Conservation (phyloP, 306 rosid species). For the Acacia confusa region DNA sequence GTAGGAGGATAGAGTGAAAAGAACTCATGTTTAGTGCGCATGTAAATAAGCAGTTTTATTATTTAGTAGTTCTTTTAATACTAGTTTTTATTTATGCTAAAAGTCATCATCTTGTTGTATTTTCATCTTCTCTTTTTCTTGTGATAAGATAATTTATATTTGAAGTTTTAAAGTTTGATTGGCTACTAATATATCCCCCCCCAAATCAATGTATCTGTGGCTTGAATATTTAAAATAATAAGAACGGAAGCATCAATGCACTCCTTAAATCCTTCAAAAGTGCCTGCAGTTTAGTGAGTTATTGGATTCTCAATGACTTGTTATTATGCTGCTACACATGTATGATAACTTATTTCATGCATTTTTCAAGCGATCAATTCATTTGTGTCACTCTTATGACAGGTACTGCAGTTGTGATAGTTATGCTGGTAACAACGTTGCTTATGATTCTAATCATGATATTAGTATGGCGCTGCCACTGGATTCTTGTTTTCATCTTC, state of each 20-base stretch:
- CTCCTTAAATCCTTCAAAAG: not conserved
- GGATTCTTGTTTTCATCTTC: slow-evolving; percentile 72
- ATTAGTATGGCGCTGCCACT: slow-evolving; percentile 92
- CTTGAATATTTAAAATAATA: not conserved
- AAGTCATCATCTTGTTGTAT: not conserved
- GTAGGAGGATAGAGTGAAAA: not conserved
- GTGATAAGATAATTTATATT: too few relatives aligned
- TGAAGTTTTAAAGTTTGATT: not conserved
- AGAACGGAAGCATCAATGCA: not conserved
- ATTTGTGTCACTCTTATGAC: slow-evolving; percentile 27
- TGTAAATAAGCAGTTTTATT: not conserved
- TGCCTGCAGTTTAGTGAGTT: slow-evolving; percentile 7
- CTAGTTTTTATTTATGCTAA: not conserved
- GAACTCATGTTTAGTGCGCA: not conserved
- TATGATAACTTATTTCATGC: not conserved
- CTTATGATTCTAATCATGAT: slow-evolving; percentile 88
- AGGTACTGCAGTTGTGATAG: slow-evolving; percentile 90
- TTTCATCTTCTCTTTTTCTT: too few relatives aligned
- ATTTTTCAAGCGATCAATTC: slow-evolving; percentile 4
- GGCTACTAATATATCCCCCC: not conserved
- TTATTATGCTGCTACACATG: not conserved
- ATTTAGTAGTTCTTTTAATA: not conserved
- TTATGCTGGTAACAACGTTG: slow-evolving; percentile 85
- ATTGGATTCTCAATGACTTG: slow-evolving; percentile 12
- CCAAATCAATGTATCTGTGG: not conserved